Conservation (phyloP, 208 protist species). For the Borovskyia barvae region DNA sequence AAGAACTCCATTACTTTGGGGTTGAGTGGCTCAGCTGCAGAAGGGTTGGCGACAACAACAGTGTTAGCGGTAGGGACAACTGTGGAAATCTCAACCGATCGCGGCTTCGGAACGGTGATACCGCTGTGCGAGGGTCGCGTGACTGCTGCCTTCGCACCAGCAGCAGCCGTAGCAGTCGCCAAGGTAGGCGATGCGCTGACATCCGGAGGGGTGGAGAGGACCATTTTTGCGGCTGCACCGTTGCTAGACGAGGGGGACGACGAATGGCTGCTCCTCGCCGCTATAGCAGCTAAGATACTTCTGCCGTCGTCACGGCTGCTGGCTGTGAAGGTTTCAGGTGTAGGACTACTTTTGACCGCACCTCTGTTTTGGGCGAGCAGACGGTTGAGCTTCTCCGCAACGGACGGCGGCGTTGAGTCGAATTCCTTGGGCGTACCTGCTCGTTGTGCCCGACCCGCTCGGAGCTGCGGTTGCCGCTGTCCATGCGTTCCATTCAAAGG, state of each 20-base stretch:
- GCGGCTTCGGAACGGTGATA: slow-evolving; percentile 18
- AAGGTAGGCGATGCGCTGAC: background rate
- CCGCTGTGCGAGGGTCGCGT: background rate
- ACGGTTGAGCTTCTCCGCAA: slow-evolving; percentile 26
- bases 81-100: slow-evolving; percentile 6
- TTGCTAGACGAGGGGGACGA: slow-evolving; percentile 12
- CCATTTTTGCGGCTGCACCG: slow-evolving; percentile 4
- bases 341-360: slow-evolving; percentile 4
- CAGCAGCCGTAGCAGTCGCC: background rate
- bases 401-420: slow-evolving; percentile 2
- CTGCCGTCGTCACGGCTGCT: slow-evolving; percentile 2
- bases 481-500: no score
- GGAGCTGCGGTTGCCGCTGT: slow-evolving; percentile 1
- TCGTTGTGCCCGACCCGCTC: background rate
- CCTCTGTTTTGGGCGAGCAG: slow-evolving; percentile 30
- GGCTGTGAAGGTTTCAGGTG: background rate
- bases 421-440: background rate
- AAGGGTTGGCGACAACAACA: background rate
- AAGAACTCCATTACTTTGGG: slow-evolving; percentile 48
- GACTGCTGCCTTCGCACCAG: no score
- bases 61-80: background rate
- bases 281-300: slow-evolving; percentile 19
- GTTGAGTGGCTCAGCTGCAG: slow-evolving; percentile 28
- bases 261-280: slow-evolving; percentile 5
- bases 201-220: background rate